Evolutionary conservation across 768 basidiomycete genomes (phyloP), one percentile per base, ranked within the genome.

Genomic region (Lentinula sp.): DNA sequence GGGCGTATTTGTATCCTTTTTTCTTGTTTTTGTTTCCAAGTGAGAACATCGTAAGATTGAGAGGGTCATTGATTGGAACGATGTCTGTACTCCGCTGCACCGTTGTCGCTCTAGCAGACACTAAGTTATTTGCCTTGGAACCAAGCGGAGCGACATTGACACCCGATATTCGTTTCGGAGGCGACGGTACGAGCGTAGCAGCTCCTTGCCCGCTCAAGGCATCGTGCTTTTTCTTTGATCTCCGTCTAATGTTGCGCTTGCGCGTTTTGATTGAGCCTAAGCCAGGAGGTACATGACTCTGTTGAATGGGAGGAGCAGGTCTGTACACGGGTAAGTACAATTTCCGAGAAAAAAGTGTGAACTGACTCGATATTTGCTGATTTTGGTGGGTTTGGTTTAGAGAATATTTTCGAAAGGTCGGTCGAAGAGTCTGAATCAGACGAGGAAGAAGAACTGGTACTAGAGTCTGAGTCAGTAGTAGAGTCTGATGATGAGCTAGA

Each of bases 1-100:
- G 69, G 13, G 76, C 65, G 23, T 71, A 66, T 56, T 74, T 78
- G 67, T 81, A 82, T 15, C 77, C 79, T 46, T 74, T 77, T 4
- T 74, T 76, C 66, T 83, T 83, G 68, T 83, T 84, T 68, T 80
- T 84, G 65, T 82, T 60, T 82, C 74, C 77, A 1, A 83, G 69
- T 6, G 79, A 78, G 49, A 79, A 71, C 71, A 73, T 73, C 63
- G 71, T 67, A 13, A 60, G n/a, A n/a, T 50, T 52, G 36, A 18
- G 50, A 36, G 6, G 32, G 28, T 35, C 57, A 33, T n/a, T 35
- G 4, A 18, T 15, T 3, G 18, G n/a, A 39, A 13, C 9, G 20
- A 2, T 6, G 5, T 33, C 32, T 28, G 36, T 1, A 1, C 41
- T 50, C 33, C 33, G 28, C 43, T 32, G 55, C 20, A 10, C 16